Evolutionary conservation across 805 yeast species (phyloP).

Genomic region (Saturnispora hagleri): DNA sequence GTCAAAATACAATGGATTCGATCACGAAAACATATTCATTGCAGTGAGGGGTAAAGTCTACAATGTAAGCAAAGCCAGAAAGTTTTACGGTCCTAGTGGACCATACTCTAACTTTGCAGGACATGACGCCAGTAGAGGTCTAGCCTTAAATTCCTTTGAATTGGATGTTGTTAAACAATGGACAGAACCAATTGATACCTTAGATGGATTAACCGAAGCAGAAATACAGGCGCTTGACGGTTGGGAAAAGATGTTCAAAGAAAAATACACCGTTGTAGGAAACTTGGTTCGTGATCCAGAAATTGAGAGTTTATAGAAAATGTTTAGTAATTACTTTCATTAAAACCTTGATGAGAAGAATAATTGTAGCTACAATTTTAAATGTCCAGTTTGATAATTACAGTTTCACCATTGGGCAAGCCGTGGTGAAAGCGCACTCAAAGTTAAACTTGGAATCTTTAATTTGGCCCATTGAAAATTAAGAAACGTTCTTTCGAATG

Average conservation of each 20-base stretch:
- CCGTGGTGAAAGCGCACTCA: conserved; percentile 49
- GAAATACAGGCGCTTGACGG: conserved; percentile 65
- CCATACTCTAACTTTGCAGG: conserved; percentile 95
- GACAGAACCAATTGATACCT: conserved; percentile 69
- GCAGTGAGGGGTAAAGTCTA: conserved; percentile 82
- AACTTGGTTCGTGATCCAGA: conserved; percentile 39
- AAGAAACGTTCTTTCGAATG: conserved; percentile 1
- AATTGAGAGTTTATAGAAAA: conserved; percentile 3
- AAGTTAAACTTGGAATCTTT: conserved; percentile 33
- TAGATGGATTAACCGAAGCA: conserved; percentile 47
- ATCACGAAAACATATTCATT: conserved; percentile 70
- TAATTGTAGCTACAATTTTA: background rate
- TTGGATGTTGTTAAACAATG: conserved; percentile 50
- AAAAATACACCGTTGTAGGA: conserved; percentile 79
- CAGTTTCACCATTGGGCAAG: conserved; percentile 29
- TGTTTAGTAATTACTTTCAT: background rate
- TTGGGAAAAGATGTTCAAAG: conserved; percentile 78
- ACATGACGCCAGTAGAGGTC: conserved; percentile 87
- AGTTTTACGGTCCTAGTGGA: conserved; percentile 92
- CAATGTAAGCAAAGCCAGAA: conserved; percentile 72
- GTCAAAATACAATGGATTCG: conserved; percentile 70
- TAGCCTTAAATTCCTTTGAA: conserved; percentile 84
- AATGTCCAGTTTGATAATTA: conserved; percentile 32
- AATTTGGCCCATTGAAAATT: conserved; percentile 38
- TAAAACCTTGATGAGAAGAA: background rate